These are phyloP conservation scores for Barbatosphaeria neglecta DNA, from an alignment of 495 filamentous ascomycete genomes.

Conservation along the genomic window DNA sequence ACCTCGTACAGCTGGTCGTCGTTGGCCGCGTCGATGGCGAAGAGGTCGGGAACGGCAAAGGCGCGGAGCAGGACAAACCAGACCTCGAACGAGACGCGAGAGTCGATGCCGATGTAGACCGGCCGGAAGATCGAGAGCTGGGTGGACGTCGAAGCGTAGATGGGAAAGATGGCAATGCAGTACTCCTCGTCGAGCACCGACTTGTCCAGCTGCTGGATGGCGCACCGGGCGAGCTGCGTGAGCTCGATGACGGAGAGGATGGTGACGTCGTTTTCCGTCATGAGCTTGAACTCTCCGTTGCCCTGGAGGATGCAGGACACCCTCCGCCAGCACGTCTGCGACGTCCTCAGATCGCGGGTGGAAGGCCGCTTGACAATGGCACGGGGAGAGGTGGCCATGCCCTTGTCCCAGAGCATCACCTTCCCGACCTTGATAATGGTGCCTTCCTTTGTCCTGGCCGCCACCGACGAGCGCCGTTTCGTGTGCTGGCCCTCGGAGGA, in stretches of 20 bases:
- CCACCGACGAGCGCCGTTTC: conserved; percentile 56
- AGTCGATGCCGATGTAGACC: conserved; percentile 79
- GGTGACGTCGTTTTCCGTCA: conserved; percentile 68
- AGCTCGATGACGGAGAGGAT: conserved; percentile 75
- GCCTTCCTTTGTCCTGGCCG: conserved; percentile 48
- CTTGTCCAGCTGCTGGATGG: conserved; percentile 77
- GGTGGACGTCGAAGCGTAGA: conserved; percentile 56
- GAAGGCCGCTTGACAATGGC: conserved; percentile 39
- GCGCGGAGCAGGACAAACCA: conserved; percentile 92
- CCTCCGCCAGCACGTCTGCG: conserved; percentile 54
- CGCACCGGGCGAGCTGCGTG: conserved; percentile 78
- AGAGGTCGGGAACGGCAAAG: conserved; percentile 89
- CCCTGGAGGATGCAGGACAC: conserved; percentile 92
- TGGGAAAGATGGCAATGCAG: conserved; percentile 84
- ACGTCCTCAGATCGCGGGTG: conserved; percentile 29
- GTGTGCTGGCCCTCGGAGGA: conserved; percentile 39
- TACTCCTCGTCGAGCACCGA: conserved; percentile 93
- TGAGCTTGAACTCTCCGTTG: conserved; percentile 88
- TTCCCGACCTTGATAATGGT: conserved; percentile 97
- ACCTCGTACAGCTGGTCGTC: conserved; percentile 29
- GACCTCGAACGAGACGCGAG: conserved; percentile 80
- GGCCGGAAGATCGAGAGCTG: conserved; percentile 55
- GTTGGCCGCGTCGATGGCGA: conserved; percentile 38
- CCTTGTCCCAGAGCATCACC: conserved; percentile 80
- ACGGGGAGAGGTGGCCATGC: conserved; percentile 38